These are phyloP conservation scores for Jackrogersella minutella DNA, from an alignment of 495 filamentous ascomycete genomes.

Conservation along the genomic window DNA sequence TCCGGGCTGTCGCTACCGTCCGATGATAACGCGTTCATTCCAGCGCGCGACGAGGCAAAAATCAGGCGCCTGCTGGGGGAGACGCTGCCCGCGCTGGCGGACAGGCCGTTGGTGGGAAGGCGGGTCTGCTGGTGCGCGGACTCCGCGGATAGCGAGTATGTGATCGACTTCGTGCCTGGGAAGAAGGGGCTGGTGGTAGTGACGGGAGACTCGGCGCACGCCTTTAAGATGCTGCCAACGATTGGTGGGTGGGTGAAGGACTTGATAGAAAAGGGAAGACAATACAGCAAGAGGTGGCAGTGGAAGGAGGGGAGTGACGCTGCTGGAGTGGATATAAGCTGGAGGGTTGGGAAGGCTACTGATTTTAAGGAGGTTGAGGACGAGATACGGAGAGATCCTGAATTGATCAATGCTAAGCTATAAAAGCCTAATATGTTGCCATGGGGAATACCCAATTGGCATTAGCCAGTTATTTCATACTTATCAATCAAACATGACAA, in stretches of 20 bases:
- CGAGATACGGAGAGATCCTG: constrained; percentile 23
- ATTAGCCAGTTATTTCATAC: too few relatives aligned
- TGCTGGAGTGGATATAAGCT: constrained; percentile 28
- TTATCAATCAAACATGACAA: neutral
- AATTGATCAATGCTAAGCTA: constrained; percentile 12
- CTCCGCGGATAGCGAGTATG: constrained; percentile 62
- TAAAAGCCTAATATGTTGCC: neutral
- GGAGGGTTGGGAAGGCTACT: constrained; percentile 34
- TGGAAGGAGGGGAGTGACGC: constrained; percentile 43
- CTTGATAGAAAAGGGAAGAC: constrained; percentile 34
- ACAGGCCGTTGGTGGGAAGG: constrained; percentile 57
- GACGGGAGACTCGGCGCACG: constrained; percentile 63
- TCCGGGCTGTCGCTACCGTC: constrained; percentile 41
- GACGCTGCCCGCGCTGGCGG: constrained; percentile 58
- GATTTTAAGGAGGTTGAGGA: constrained; percentile 38
- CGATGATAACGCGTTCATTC: constrained; percentile 53
- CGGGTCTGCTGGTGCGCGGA: constrained; percentile 67
- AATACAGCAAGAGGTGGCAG: constrained; percentile 33
- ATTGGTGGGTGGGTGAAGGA: constrained; percentile 58
- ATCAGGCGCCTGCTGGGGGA: constrained; percentile 57
- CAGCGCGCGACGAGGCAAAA: constrained; percentile 56
- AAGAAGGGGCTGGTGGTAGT: constrained; percentile 54
- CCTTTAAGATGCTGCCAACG: constrained; percentile 66
- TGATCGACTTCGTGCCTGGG: constrained; percentile 63
- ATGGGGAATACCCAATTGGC: too few relatives aligned